These are phyloP conservation scores for Tetrapisispora namnaoensis DNA, from an alignment of 805 yeast genomes.

Conservation along the genomic window DNA sequence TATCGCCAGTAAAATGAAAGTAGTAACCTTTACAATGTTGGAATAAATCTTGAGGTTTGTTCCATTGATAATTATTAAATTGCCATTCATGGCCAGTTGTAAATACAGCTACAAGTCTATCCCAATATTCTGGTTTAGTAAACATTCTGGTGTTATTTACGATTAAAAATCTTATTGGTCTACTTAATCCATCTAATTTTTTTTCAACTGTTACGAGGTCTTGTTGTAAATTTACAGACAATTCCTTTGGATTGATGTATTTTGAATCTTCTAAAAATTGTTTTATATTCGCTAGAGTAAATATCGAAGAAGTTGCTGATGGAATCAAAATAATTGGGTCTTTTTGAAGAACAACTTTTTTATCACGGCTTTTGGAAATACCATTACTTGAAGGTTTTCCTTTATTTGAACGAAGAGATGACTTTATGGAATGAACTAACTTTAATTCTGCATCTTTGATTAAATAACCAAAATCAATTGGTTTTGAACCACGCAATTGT, in stretches of 20 bases:
- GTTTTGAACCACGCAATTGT: conserved; percentile 55
- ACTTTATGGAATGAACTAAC: conserved; percentile 44
- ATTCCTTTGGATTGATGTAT: conserved; percentile 43
- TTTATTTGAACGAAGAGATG: conserved; percentile 18
- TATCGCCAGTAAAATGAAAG: conserved; percentile 67
- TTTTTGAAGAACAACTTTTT: neutral
- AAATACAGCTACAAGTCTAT: conserved; percentile 87
- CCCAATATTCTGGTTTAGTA: conserved; percentile 96
- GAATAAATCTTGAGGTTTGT: conserved; percentile 69
- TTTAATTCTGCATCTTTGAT: conserved; percentile 55
- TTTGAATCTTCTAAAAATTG: conserved; percentile 64
- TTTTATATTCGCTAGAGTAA: conserved; percentile 57
- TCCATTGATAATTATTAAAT: conserved; percentile 76
- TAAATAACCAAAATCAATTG: conserved; percentile 56
- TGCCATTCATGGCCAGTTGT: conserved; percentile 99
- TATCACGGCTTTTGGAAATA: conserved; percentile 1
- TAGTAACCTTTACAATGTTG: conserved; percentile 78
- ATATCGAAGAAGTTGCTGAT: conserved; percentile 67
- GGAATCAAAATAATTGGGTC: conserved; percentile 71
- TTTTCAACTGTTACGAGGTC: conserved; percentile 26
- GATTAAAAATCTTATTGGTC: conserved; percentile 38
- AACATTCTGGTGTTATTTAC: conserved; percentile 83
- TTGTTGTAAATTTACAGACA: conserved; percentile 25
- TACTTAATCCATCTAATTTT: conserved; percentile 24
- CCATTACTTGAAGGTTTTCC: conserved; percentile 12